These are phyloP conservation scores for Ophiocordyceps camponoti-rufipedis DNA, from an alignment of 2,329 filamentous ascomycete genomes.

Conservation along the genomic window DNA sequence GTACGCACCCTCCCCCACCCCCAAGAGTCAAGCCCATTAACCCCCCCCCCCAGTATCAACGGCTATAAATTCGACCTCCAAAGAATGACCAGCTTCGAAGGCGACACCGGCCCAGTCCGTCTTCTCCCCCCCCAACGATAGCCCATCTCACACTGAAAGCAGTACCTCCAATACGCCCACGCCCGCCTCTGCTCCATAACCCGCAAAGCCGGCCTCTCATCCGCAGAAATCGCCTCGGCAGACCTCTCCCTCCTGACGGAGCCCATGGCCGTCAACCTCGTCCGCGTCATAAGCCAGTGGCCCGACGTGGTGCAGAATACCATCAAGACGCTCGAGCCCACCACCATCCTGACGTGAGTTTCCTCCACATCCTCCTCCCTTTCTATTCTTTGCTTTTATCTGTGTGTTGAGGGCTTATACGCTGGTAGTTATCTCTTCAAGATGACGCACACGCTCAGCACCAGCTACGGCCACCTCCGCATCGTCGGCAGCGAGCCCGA, in stretches of 20 bases:
- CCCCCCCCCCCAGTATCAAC: constrained; percentile 26
- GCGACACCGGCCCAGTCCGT: constrained; percentile 51
- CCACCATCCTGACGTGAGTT: constrained; percentile 19
- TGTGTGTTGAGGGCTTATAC: not conserved
- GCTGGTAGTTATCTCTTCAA: constrained; percentile 50
- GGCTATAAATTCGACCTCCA: constrained; percentile 63
- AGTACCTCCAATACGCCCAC: constrained; percentile 67
- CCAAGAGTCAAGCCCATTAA: too few species aligned
- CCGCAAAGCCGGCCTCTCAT: constrained; percentile 32
- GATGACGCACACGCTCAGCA: constrained; percentile 67
- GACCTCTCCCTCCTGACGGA: constrained; percentile 53
- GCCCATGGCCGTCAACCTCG: constrained; percentile 52
- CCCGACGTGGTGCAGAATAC: constrained; percentile 75
- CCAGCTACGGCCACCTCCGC: constrained; percentile 64
- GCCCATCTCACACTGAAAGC: not conserved
- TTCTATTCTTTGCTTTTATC: too few species aligned
- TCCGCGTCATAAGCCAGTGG: constrained; percentile 65
- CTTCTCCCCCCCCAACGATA: too few species aligned
- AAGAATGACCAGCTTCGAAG: constrained; percentile 68
- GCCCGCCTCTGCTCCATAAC: constrained; percentile 50
- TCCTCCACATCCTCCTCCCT: too few species aligned
- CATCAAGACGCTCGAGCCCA: constrained; percentile 65
- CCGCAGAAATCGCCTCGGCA: constrained; percentile 40
- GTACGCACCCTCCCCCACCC: too few species aligned
- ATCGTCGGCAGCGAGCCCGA: constrained; percentile 65